Evolutionary conservation across 2,329 filamentous ascomycete genomes (phyloP), one percentile per base, ranked within the genome.

Genomic region (Cladosporium phlei): DNA sequence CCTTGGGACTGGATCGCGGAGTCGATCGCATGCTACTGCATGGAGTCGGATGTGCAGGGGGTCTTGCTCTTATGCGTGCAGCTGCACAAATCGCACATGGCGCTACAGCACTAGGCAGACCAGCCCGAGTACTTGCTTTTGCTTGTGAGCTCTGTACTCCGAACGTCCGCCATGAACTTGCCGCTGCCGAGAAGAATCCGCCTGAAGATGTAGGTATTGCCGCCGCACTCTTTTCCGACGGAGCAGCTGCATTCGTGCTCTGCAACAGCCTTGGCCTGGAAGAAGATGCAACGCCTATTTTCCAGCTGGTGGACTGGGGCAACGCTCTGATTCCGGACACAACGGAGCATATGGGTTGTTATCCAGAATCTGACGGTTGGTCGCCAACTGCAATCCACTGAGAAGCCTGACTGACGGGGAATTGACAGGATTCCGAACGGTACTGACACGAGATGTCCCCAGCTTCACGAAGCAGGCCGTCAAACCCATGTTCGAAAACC

Each of bases 221-320:
- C 2, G 71, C 79, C 1, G 78, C 76, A 10, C 65, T 87, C 2
- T 87, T 87, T 60, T 85, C 81, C 14, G 83, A 87, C 61, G 85
- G 80, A 53, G 83, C 79, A 12, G 81, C 81, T 48, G 79, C 82
- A 0, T 63, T 78, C 21, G 69, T 87, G 2, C 59, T 87, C 24
- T 82, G 79, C 58, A 86, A 87, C 57, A 75, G 74, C 1, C 66
- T 85, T 45, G 80, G 76, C 2, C 68, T 63, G n/a, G 47, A 57
- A 2, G 51, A 54, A 7, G 49, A 58, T 1, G 62, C 65, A 40
- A 54, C 51, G 27, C 64, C 67, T 1, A 54, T 73, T 12, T 85
- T 83, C 57, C 75, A 82, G 21, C 63, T 86, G 19, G 67, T 84
- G 1, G 81, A 79, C 2, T 86, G 82, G 80, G 76, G 83, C 27